These are phyloP conservation scores for Russula foetens DNA, from an alignment of 768 basidiomycete genomes.

Conservation along the genomic window DNA sequence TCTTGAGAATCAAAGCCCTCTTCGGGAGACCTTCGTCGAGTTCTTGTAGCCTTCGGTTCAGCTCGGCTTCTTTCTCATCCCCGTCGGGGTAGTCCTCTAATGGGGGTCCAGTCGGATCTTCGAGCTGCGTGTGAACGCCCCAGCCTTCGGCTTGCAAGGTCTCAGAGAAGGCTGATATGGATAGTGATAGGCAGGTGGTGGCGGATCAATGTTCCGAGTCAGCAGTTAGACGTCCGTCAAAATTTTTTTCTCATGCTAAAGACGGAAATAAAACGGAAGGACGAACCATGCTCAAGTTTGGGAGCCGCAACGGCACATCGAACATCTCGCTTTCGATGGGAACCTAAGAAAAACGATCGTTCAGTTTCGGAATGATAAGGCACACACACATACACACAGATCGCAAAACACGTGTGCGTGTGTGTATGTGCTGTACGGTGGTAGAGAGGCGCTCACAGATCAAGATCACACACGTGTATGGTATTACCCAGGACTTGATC, in stretches of 20 bases:
- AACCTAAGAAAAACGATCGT: constrained; percentile 45
- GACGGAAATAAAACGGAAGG: background rate
- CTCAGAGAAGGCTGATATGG: constrained; percentile 46
- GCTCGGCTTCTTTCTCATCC: constrained; percentile 47
- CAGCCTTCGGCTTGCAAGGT: constrained; percentile 61
- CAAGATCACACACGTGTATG: constrained; percentile 84
- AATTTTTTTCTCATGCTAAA: background rate
- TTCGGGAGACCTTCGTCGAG: constrained; percentile 48
- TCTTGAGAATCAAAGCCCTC: constrained; percentile 74
- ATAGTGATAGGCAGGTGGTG: too few species aligned
- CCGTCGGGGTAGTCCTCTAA: constrained; percentile 52
- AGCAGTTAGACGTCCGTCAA: background rate
- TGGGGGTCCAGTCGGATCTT: constrained; percentile 45
- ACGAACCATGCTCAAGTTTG: constrained; percentile 65
- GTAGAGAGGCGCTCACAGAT: constrained; percentile 62
- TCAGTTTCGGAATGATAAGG: background rate
- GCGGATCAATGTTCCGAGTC: too few species aligned
- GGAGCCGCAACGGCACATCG: constrained; percentile 85
- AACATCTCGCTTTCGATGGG: constrained; percentile 89
- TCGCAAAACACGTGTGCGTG: too few species aligned
- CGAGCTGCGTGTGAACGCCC: constrained; percentile 68
- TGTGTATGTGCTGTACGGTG: background rate
- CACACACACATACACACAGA: background rate
- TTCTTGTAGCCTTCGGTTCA: constrained; percentile 38
- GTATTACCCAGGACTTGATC: constrained; percentile 69